Percentiles rank a stretch among this genome's conserved stretches.
phyloP scores from a whole-genome alignment of 164 flowering plant genomes.

The Amborella trichopoda region DNA sequence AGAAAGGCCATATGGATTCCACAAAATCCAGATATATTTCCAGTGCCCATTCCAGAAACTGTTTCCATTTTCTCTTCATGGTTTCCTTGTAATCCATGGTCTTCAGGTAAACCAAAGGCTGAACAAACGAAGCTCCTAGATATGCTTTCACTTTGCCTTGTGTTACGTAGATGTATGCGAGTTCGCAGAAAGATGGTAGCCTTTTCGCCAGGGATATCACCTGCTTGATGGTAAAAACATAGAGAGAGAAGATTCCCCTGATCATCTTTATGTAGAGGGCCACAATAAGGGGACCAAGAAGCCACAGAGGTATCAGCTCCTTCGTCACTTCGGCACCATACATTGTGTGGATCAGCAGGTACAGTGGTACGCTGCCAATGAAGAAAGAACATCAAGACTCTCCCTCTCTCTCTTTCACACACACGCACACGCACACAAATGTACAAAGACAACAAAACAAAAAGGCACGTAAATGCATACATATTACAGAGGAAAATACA shows the following conservation, averaged over 20 bases:
- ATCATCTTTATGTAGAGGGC: slow-evolving; percentile 64
- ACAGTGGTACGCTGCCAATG: slow-evolving; percentile 58
- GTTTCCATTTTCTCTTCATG: slow-evolving; percentile 24
- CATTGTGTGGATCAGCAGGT: slow-evolving; percentile 36
- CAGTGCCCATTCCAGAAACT: slow-evolving; percentile 28
- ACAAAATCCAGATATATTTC: slow-evolving; percentile 55
- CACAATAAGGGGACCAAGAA: slow-evolving; percentile 59
- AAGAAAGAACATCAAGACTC: too few relatives aligned
- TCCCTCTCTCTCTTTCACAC: too few relatives aligned
- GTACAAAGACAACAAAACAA: too few relatives aligned
- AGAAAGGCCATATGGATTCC: slow-evolving; percentile 75
- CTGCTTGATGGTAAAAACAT: slow-evolving; percentile 56
- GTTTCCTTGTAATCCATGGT: slow-evolving; percentile 36
- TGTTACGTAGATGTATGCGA: slow-evolving; percentile 23
- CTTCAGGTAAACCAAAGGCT: slow-evolving; percentile 31
- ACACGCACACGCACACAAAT: too few relatives aligned
- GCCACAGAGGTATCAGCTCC: slow-evolving; percentile 80
- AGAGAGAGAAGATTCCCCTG: slow-evolving; percentile 40
- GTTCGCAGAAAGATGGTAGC: slow-evolving; percentile 31
- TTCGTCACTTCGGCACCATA: slow-evolving; percentile 71
- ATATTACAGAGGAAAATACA: too few relatives aligned
- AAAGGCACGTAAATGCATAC: too few relatives aligned
- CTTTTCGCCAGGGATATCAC: slow-evolving; percentile 29
- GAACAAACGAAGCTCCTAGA: slow-evolving; percentile 23
- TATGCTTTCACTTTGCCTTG: slow-evolving; percentile 48